A percentile compares a stretch with the other conserved stretches of the same genome.
Evolutionary conservation across 2,329 filamentous ascomycete species (phyloP).

Genomic region (Aspergillus luchuensis): DNA sequence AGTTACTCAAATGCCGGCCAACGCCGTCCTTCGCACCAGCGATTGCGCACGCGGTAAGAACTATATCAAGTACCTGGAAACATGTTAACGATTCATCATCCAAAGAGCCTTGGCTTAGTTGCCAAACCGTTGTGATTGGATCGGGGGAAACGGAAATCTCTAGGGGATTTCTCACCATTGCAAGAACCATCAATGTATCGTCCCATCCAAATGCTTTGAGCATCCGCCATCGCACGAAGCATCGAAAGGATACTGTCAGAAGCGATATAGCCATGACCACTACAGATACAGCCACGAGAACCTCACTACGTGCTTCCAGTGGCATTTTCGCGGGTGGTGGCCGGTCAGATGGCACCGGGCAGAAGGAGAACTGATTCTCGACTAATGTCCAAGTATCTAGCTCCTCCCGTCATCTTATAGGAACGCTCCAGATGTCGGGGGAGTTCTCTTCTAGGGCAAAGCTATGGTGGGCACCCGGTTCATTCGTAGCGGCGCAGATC

Average conservation of each 20-base stretch:
- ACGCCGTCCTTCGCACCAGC: slow-evolving; percentile 31
- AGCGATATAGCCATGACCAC: slow-evolving; percentile 29
- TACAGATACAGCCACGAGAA: slow-evolving; percentile 30
- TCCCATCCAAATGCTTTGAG: slow-evolving; percentile 39
- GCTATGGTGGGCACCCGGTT: background rate
- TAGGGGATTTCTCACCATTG: slow-evolving; percentile 23
- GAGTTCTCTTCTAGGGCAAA: background rate
- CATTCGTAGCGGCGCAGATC: background rate
- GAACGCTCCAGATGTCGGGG: background rate
- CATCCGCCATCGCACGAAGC: slow-evolving; percentile 33
- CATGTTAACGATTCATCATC: background rate
- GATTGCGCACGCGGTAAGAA: slow-evolving; percentile 34
- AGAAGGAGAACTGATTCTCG: background rate
- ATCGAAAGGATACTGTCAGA: slow-evolving; percentile 30
- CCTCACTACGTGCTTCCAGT: slow-evolving; percentile 29
- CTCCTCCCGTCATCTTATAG: background rate
- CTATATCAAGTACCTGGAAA: slow-evolving; percentile 28
- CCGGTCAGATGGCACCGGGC: too few relatives aligned
- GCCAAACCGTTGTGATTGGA: too few relatives aligned
- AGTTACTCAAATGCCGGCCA: slow-evolving; percentile 21
- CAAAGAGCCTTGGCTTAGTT: too few relatives aligned
- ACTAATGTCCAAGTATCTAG: background rate
- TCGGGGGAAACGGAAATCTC: too few relatives aligned
- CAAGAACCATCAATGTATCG: slow-evolving; percentile 35
- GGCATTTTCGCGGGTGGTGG: background rate